Evolutionary conservation across 768 basidiomycete species (phyloP).

Genomic region (Daedaleopsis nitida): DNA sequence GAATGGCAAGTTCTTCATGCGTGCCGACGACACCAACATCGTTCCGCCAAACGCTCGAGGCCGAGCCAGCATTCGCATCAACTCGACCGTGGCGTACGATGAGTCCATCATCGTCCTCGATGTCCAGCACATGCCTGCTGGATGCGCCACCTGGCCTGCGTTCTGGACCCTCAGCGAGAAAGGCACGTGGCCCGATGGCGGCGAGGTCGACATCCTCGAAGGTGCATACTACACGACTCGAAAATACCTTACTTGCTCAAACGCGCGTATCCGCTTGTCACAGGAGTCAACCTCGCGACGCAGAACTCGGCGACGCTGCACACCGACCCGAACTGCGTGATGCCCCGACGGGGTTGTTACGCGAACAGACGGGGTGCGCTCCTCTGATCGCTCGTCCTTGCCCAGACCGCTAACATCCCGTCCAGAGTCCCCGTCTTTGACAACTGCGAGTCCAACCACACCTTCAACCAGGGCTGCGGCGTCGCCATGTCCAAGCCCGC

Average conservation of each 20-base stretch:
- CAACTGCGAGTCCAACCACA: constrained; percentile 51
- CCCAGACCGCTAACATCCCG: neutral
- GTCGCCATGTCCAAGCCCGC: constrained; percentile 40
- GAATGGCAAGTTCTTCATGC: constrained; percentile 52
- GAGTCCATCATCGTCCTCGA: constrained; percentile 54
- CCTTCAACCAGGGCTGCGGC: constrained; percentile 66
- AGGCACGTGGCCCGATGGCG: constrained; percentile 58
- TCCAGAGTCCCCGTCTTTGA: constrained; percentile 40
- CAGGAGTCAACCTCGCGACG: constrained; percentile 48
- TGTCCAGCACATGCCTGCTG: constrained; percentile 57
- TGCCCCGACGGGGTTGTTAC: constrained; percentile 43
- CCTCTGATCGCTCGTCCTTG: neutral
- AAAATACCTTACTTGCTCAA: neutral
- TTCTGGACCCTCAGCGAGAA: constrained; percentile 54
- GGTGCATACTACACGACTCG: constrained; percentile 31
- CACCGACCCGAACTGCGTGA: constrained; percentile 48
- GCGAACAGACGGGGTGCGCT: constrained; percentile 41
- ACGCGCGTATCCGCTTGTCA: neutral
- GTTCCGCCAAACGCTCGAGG: constrained; percentile 45
- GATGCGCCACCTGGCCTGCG: constrained; percentile 63
- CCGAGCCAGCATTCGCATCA: constrained; percentile 58
- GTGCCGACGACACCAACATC: constrained; percentile 46
- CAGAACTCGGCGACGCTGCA: constrained; percentile 56
- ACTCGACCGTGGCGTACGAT: constrained; percentile 42
- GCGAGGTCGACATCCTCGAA: constrained; percentile 63